Evolutionary conservation across 768 basidiomycete species (phyloP).

Genomic region (Gyrodon lividus): DNA sequence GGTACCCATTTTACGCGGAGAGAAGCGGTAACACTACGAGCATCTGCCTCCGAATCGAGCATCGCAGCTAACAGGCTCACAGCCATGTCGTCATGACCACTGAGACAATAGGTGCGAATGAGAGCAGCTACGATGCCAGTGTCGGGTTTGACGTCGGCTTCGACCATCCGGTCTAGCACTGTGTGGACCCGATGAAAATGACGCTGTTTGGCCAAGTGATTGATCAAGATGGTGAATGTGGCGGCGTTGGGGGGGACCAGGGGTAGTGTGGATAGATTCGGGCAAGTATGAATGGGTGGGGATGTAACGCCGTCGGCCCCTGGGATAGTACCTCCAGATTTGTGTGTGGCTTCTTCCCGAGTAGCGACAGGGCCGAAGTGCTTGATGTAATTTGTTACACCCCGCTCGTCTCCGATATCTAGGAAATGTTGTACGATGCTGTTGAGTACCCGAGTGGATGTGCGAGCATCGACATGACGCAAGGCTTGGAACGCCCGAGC

Average conservation of each 20-base stretch:
- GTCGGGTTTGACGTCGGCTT: constrained; percentile 44
- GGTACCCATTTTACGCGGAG: constrained; percentile 19
- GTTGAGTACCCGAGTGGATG: constrained; percentile 63
- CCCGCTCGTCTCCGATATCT: constrained; percentile 49
- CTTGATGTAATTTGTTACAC: constrained; percentile 47
- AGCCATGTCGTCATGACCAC: constrained; percentile 48
- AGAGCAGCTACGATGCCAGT: constrained; percentile 50
- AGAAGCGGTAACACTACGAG: constrained; percentile 19
- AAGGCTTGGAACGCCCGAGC: constrained; percentile 49
- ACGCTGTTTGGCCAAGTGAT: constrained; percentile 45
- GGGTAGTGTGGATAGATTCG: constrained; percentile 4
- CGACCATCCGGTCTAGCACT: constrained; percentile 48
- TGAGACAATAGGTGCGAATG: constrained; percentile 53
- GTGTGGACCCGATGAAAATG: constrained; percentile 46
- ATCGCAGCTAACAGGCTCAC: constrained; percentile 49
- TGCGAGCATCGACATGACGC: constrained; percentile 35
- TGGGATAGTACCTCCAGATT: constrained; percentile 27
- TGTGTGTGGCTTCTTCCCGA: constrained; percentile 21
- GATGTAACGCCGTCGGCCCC: constrained; percentile 28
- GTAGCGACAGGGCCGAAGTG: constrained; percentile 41
- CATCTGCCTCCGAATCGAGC: constrained; percentile 35
- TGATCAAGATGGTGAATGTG: constrained; percentile 65
- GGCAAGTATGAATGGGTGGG: not conserved
- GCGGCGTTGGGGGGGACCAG: constrained; percentile 46
- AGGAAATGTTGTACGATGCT: constrained; percentile 62